These are phyloP conservation scores for Russula sp. DNA, from an alignment of 768 basidiomycete species.

Conservation along the genomic window DNA sequence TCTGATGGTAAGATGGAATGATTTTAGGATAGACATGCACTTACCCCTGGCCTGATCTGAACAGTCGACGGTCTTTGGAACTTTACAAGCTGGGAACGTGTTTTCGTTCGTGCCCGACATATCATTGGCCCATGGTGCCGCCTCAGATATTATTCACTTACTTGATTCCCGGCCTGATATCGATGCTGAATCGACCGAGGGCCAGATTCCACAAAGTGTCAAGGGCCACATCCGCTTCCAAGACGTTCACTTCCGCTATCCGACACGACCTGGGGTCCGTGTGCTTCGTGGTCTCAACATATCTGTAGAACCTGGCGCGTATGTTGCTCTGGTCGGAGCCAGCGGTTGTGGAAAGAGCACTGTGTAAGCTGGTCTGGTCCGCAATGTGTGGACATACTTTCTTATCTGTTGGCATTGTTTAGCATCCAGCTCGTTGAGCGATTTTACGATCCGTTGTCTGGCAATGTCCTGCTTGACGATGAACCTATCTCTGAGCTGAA, in stretches of 20 bases:
- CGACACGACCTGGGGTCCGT: conserved; percentile 66
- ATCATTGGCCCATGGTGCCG: conserved; percentile 72
- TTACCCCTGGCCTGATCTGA: neutral
- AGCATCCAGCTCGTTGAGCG: conserved; percentile 75
- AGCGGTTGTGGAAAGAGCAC: conserved; percentile 78
- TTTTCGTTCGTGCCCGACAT: conserved; percentile 81
- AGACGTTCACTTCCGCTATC: too few species aligned
- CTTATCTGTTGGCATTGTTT: neutral
- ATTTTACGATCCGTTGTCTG: conserved; percentile 75
- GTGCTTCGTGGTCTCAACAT: conserved; percentile 74
- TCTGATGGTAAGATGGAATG: conserved; percentile 55
- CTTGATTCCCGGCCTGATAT: conserved; percentile 68
- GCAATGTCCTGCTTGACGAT: conserved; percentile 58
- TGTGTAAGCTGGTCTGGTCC: conserved; percentile 41
- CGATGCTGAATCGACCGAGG: conserved; percentile 65
- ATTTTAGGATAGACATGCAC: neutral
- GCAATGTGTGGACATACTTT: neutral
- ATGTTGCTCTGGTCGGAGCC: conserved; percentile 72
- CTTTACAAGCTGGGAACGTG: conserved; percentile 80
- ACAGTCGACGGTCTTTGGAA: conserved; percentile 64
- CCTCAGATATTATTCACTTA: conserved; percentile 62
- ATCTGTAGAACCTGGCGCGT: conserved; percentile 65
- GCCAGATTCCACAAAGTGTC: conserved; percentile 43
- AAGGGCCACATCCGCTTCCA: too few species aligned
- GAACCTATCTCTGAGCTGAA: conserved; percentile 68